Evolutionary conservation across 2,329 filamentous ascomycete genomes (phyloP).

Genomic region (Diaporthe velutina): DNA sequence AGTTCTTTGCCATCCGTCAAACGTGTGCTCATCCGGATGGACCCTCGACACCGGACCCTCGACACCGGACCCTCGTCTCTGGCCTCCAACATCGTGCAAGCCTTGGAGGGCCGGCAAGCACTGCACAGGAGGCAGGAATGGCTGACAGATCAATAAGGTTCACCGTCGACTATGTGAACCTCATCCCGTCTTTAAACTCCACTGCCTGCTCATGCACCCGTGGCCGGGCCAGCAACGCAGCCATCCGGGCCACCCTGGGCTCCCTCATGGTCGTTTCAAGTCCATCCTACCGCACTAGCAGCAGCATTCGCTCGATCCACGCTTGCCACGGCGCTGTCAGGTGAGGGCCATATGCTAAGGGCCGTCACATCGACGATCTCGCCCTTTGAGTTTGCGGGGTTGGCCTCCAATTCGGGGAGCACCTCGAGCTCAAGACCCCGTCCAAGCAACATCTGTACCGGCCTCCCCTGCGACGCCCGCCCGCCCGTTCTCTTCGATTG

Average conservation of each 20-base stretch:
- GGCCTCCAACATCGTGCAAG: not conserved
- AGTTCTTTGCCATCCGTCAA: not conserved
- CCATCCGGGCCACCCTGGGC: not conserved
- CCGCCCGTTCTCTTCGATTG: slow-evolving; percentile 6
- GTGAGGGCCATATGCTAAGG: not conserved
- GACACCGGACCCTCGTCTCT: not conserved
- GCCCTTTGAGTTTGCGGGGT: slow-evolving; percentile 18
- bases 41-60: not conserved
- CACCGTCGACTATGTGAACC: not conserved
- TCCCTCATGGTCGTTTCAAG: slow-evolving; percentile 19
- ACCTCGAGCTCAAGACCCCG: not conserved
- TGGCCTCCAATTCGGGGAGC: not conserved
- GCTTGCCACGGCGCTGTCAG: slow-evolving; percentile 23
- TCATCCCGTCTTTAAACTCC: not conserved
- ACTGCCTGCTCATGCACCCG: slow-evolving; percentile 11
- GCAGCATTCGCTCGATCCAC: not conserved
- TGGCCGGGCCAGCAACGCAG: not conserved
- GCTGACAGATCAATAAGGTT: not conserved
- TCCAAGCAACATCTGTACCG: not conserved
- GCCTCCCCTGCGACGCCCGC: not conserved
- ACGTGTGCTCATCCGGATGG: not conserved
- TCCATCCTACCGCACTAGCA: slow-evolving; percentile 15
- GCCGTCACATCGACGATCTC: slow-evolving; percentile 17
- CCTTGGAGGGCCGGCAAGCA: not conserved
- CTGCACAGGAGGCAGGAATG: not conserved